Percentiles rank a stretch among this genome's conserved stretches.
phyloP scores from a whole-genome alignment of 305 asterid genomes.

The Solanum hybrid region DNA sequence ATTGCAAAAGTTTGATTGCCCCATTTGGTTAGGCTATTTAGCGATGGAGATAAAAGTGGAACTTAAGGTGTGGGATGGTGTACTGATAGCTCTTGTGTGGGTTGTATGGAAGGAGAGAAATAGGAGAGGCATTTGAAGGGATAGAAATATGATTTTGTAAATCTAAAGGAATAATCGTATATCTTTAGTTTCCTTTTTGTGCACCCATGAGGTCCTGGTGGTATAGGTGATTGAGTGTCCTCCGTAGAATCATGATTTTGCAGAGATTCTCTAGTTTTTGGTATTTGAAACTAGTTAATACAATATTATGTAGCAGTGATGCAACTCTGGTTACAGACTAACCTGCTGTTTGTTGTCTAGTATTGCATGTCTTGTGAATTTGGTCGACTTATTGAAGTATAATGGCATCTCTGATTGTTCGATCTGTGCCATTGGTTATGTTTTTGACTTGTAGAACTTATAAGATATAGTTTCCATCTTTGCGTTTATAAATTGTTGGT shows the following conservation, averaged over 20 bases:
- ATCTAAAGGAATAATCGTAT: not conserved
- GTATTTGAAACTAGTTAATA: not conserved
- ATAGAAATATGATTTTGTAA: not conserved
- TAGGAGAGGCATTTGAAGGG: not conserved
- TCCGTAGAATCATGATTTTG: not conserved
- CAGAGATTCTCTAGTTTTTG: not conserved
- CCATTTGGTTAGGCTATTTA: not conserved
- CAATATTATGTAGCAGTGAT: not conserved
- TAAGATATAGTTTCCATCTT: not conserved
- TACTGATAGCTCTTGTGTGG: not conserved
- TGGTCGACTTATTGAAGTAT: not conserved
- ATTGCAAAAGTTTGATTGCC: not conserved
- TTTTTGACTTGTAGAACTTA: not conserved
- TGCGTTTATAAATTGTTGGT: not conserved
- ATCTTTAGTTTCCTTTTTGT: not conserved
- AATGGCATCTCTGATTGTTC: not conserved
- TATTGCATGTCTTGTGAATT: not conserved
- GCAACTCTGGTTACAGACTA: not conserved
- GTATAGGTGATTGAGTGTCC: not conserved
- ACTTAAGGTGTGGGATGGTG: not conserved
- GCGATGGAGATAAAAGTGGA: not conserved
- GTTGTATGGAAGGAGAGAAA: not conserved
- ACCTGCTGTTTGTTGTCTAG: not conserved
- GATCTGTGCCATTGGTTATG: not conserved
- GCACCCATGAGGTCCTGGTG: not conserved